Evolutionary conservation across 2,329 filamentous ascomycete genomes (phyloP).

Genomic region (Xylariomycetidae sp.): DNA sequence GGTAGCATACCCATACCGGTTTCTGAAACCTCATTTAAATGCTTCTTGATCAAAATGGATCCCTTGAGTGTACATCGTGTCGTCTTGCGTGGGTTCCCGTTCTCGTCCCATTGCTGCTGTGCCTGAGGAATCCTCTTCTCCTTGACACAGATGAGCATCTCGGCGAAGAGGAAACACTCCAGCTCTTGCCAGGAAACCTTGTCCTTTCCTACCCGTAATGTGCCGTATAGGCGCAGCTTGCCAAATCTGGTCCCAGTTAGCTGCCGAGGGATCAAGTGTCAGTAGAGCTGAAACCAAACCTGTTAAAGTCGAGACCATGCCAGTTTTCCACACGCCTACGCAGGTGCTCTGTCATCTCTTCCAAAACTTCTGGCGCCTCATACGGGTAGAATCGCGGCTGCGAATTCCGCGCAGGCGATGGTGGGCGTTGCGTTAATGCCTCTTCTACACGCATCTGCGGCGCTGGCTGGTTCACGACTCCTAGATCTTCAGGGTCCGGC

Average conservation of each 20-base stretch:
- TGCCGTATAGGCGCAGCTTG: constrained; percentile 83
- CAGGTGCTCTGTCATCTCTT: constrained; percentile 81
- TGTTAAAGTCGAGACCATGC: constrained; percentile 90
- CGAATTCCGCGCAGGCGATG: constrained; percentile 55
- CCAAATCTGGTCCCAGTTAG: constrained; percentile 63
- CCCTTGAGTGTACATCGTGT: constrained; percentile 88
- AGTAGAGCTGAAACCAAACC: constrained; percentile 40
- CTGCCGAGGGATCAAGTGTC: constrained; percentile 1
- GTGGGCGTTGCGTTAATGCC: constrained; percentile 44
- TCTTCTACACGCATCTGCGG: constrained; percentile 48
- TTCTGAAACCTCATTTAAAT: constrained; percentile 83
- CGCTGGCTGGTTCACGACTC: constrained; percentile 41
- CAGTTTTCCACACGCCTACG: constrained; percentile 92
- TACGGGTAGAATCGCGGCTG: constrained; percentile 61
- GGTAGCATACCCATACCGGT: constrained; percentile 46
- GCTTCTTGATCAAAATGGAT: constrained; percentile 97
- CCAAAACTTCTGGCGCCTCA: constrained; percentile 70
- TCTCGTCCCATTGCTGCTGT: constrained; percentile 63
- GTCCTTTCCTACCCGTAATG: constrained; percentile 91
- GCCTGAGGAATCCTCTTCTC: constrained; percentile 71
- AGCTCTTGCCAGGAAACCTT: constrained; percentile 95
- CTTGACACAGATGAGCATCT: constrained; percentile 99
- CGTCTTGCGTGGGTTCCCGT: constrained; percentile 54
- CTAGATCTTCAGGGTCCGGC: constrained; percentile 76
- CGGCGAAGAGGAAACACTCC: constrained; percentile 93